Evolutionary conservation across 2,329 filamentous ascomycete genomes (phyloP).

Genomic region (Colletotrichum aenigma): DNA sequence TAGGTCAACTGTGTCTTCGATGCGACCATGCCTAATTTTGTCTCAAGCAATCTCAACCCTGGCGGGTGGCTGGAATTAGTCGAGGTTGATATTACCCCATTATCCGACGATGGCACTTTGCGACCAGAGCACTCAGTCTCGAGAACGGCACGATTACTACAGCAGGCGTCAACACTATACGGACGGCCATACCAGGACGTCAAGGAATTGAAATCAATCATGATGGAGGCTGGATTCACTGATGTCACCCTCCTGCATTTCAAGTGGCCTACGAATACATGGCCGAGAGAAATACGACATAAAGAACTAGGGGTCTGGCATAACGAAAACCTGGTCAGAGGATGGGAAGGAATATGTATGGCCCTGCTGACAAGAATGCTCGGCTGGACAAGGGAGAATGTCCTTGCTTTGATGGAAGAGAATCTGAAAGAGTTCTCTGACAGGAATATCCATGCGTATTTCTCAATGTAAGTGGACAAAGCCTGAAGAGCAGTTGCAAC

Average conservation of each 20-base stretch:
- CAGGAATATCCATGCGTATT: constrained; percentile 24
- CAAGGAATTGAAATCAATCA: constrained; percentile 34
- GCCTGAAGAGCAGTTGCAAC: not conserved
- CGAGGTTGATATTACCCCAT: constrained; percentile 41
- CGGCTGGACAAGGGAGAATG: constrained; percentile 26
- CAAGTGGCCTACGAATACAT: constrained; percentile 55
- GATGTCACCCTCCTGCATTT: constrained; percentile 52
- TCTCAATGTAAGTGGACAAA: not conserved
- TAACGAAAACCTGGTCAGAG: constrained; percentile 20
- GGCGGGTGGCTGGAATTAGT: constrained; percentile 44
- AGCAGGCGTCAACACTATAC: constrained; percentile 32
- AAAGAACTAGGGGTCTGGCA: constrained; percentile 50
- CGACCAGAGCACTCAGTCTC: constrained; percentile 18
- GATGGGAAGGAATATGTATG: constrained; percentile 28
- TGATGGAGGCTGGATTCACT: constrained; percentile 57
- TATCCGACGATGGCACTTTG: constrained; percentile 46
- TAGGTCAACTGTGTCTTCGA: constrained; percentile 8
- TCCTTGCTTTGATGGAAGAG: constrained; percentile 24
- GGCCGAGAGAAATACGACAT: constrained; percentile 53
- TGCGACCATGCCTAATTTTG: not conserved
- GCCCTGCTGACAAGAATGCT: constrained; percentile 28
- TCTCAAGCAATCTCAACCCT: not conserved
- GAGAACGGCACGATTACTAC: constrained; percentile 33
- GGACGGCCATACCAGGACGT: constrained; percentile 31
- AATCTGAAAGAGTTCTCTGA: constrained; percentile 28